These are phyloP conservation scores for Carex arenaria DNA, from an alignment of 202 grass and related monocot genomes.

Conservation along the genomic window DNA sequence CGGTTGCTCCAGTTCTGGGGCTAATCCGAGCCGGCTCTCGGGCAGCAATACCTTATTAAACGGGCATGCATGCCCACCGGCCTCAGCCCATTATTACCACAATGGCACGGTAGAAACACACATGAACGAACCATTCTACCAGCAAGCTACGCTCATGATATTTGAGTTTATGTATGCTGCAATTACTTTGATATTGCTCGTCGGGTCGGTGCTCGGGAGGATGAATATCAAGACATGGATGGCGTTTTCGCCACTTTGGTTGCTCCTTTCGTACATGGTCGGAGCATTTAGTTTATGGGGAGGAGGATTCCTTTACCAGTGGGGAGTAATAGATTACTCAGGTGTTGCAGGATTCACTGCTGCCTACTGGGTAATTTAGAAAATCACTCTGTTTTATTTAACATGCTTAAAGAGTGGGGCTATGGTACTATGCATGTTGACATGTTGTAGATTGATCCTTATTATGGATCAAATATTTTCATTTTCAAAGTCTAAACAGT, in stretches of 20 bases:
- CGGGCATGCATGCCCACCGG: constrained; percentile 43
- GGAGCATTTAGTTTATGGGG: constrained; percentile 76
- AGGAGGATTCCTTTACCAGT: constrained; percentile 77
- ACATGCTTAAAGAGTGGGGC: neutral
- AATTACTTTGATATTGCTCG: constrained; percentile 71
- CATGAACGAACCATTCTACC: constrained; percentile 47
- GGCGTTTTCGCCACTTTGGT: constrained; percentile 62
- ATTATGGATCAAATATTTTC: too few relatives aligned
- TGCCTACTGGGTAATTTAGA: constrained; percentile 47
- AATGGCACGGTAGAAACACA: constrained; percentile 31
- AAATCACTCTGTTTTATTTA: neutral
- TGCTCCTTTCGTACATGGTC: constrained; percentile 62
- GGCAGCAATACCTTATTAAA: constrained; percentile 32
- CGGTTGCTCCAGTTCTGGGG: constrained; percentile 70
- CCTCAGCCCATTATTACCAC: constrained; percentile 39
- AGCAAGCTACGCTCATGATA: constrained; percentile 55
- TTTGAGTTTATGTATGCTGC: constrained; percentile 68
- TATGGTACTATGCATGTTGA: too few relatives aligned
- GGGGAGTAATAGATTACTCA: constrained; percentile 86
- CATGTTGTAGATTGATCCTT: too few relatives aligned
- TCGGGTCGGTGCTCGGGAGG: constrained; percentile 51
- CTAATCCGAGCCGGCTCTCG: constrained; percentile 50
- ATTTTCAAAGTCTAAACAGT: too few relatives aligned
- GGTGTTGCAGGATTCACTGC: constrained; percentile 66
- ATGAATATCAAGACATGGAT: constrained; percentile 89